Percentiles rank a stretch among this genome's conserved stretches.
phyloP scores from a whole-genome alignment of 257 asterid species.

The Paraleonurus japonicus region DNA sequence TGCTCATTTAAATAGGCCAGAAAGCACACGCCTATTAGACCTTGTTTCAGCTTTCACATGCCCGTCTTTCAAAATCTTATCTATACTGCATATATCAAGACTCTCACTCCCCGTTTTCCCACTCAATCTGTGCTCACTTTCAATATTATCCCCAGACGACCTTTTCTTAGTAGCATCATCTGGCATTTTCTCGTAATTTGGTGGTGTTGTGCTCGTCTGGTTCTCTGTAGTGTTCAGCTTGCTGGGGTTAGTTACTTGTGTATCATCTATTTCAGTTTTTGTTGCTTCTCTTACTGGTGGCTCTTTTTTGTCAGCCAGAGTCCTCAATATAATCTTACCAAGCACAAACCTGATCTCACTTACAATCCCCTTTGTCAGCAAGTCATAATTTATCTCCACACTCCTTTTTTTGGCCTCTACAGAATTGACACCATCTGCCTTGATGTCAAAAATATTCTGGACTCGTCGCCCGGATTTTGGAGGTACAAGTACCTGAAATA shows the following conservation, averaged over 20 bases:
- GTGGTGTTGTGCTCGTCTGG: constrained; percentile 13
- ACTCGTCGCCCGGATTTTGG: constrained; percentile 40
- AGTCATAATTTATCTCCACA: constrained; percentile 35
- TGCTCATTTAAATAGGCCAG: constrained; percentile 27
- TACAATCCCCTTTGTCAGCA: constrained; percentile 41
- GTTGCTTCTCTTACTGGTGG: constrained; percentile 19
- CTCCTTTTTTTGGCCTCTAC: constrained; percentile 21
- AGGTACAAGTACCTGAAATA: constrained; percentile 64
- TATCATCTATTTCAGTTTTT: constrained; percentile 24
- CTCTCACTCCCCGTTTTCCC: constrained; percentile 3
- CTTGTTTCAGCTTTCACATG: constrained; percentile 8
- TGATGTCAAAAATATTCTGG: constrained; percentile 29
- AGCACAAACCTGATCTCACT: constrained; percentile 66
- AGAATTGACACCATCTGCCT: constrained; percentile 31
- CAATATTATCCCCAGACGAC: constrained; percentile 1
- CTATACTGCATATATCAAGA: neutral
- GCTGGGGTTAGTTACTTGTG: constrained; percentile 22
- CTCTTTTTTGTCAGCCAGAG: constrained; percentile 36
- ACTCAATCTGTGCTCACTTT: constrained; percentile 14
- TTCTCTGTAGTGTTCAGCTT: too few relatives aligned
- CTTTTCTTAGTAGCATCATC: constrained; percentile 27
- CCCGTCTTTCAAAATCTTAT: constrained; percentile 13
- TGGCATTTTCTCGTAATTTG: constrained; percentile 16
- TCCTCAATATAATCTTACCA: constrained; percentile 58
- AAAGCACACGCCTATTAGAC: constrained; percentile 14